phyloP scores from a whole-genome alignment of 2,329 filamentous ascomycete species.

The Aspergillus floridensis region DNA sequence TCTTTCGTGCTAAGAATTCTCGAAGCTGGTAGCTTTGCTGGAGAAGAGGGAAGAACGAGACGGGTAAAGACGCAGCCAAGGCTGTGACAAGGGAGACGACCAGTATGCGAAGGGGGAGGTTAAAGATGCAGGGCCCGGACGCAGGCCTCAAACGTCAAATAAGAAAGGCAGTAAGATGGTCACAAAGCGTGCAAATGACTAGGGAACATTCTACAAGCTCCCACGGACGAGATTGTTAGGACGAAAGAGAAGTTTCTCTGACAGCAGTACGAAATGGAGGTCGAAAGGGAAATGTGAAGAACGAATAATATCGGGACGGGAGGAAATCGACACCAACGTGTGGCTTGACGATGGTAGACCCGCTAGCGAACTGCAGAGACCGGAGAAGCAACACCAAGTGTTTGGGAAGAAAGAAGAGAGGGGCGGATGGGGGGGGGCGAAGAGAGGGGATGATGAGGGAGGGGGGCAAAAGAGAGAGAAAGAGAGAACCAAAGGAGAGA shows the following conservation, averaged over 20 bases:
- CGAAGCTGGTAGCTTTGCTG: neutral
- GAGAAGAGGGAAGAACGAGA: constrained; percentile 7
- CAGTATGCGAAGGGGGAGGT: constrained; percentile 6
- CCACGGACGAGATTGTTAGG: neutral
- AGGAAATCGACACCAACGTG: constrained; percentile 26
- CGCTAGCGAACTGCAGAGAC: constrained; percentile 22
- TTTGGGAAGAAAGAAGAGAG: constrained; percentile 6
- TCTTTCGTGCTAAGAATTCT: neutral
- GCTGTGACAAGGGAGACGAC: constrained; percentile 10
- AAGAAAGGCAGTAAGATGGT: constrained; percentile 10
- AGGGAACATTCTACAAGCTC: constrained; percentile 15
- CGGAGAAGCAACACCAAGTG: constrained; percentile 6
- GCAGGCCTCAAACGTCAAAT: constrained; percentile 1
- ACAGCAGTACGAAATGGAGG: constrained; percentile 5
- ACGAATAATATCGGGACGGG: constrained; percentile 18
- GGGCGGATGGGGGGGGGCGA: constrained; percentile 1
- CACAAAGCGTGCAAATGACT: constrained; percentile 15
- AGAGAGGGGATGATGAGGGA: neutral
- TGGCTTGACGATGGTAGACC: constrained; percentile 26
- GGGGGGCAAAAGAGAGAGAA: constrained; percentile 3
- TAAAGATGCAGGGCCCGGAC: constrained; percentile 1
- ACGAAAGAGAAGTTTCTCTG: neutral
- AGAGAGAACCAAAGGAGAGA: constrained; percentile 2
- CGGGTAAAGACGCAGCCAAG: constrained; percentile 13
- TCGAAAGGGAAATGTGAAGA: constrained; percentile 12